A percentile compares a stretch with the other conserved stretches of the same genome.
phyloP scores from a whole-genome alignment of 352 stramenopile genomes.

The Albugo candida region DNA sequence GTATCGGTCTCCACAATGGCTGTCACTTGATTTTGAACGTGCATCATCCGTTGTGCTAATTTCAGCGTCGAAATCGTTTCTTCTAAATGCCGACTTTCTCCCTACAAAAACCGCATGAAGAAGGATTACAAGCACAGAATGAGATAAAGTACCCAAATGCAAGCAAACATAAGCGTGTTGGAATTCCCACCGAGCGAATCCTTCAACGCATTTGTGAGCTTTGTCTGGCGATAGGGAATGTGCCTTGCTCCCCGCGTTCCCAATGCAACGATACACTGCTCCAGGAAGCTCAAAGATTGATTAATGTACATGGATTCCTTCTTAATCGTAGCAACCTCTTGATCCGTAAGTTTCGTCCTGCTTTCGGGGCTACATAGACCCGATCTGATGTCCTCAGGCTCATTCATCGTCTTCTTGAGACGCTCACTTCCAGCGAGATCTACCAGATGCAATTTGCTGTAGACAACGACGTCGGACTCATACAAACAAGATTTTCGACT shows the following conservation, averaged over 20 bases:
- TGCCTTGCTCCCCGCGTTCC: constrained; percentile 44
- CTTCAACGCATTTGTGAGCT: constrained; percentile 87
- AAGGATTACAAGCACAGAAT: not conserved
- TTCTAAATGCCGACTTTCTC: constrained; percentile 80
- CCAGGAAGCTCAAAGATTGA: constrained; percentile 87
- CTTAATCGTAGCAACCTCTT: constrained; percentile 70
- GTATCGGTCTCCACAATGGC: constrained; percentile 78
- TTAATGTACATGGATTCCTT: constrained; percentile 97
- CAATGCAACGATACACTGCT: constrained; percentile 88
- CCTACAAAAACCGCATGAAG: constrained; percentile 10
- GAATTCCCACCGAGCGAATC: constrained; percentile 91
- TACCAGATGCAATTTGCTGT: constrained; percentile 87
- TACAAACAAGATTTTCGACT: constrained; percentile 67
- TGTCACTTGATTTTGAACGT: constrained; percentile 79
- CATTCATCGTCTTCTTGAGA: constrained; percentile 83
- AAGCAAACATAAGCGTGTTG: constrained; percentile 89
- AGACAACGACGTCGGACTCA: constrained; percentile 47
- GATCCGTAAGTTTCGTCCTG: constrained; percentile 3
- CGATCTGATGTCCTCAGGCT: not conserved
- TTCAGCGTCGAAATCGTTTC: constrained; percentile 88
- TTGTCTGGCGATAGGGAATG: constrained; percentile 88
- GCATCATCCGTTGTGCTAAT: constrained; percentile 86
- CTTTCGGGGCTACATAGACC: constrained; percentile 2
- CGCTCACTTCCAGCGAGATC: constrained; percentile 89
- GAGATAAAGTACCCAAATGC: constrained; percentile 48